phyloP scores from a whole-genome alignment of 2,329 filamentous ascomycete species.

The Exophiala lecanii-corni region DNA sequence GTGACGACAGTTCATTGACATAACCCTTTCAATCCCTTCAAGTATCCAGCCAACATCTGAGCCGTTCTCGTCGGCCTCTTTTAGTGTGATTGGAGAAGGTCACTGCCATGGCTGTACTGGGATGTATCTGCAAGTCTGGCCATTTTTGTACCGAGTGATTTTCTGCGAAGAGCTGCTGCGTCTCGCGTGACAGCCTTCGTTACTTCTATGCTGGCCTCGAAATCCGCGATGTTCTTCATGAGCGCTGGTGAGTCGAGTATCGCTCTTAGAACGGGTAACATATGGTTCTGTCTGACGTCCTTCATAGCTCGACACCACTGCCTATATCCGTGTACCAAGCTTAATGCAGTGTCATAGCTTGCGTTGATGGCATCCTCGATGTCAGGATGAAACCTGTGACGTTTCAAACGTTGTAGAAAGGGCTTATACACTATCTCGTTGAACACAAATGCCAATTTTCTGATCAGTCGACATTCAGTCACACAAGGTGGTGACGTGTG shows the following conservation, averaged over 20 bases:
- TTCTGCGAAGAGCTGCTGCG: neutral
- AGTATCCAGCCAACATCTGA: too few species aligned
- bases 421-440: constrained; percentile 22
- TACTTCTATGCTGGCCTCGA: constrained; percentile 9
- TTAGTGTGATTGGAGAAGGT: too few species aligned
- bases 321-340: constrained; percentile 16
- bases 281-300: constrained; percentile 14
- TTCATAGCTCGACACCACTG: constrained; percentile 20
- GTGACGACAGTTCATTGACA: too few species aligned
- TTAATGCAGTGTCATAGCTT: constrained; percentile 19
- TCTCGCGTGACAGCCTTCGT: constrained; percentile 8
- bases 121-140: too few species aligned
- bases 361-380: constrained; percentile 10
- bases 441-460: constrained; percentile 15
- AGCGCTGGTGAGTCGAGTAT: constrained; percentile 13
- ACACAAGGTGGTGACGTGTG: constrained; percentile 19
- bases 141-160: neutral
- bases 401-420: constrained; percentile 11
- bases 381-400: constrained; percentile 4
- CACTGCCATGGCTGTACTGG: too few species aligned
- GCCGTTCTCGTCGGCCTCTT: too few species aligned
- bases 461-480: constrained; percentile 15
- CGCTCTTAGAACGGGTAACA: constrained; percentile 14
- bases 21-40: too few species aligned
- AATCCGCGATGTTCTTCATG: constrained; percentile 11